These are phyloP conservation scores for Trametes elegans DNA, from an alignment of 768 basidiomycete genomes.

Conservation along the genomic window DNA sequence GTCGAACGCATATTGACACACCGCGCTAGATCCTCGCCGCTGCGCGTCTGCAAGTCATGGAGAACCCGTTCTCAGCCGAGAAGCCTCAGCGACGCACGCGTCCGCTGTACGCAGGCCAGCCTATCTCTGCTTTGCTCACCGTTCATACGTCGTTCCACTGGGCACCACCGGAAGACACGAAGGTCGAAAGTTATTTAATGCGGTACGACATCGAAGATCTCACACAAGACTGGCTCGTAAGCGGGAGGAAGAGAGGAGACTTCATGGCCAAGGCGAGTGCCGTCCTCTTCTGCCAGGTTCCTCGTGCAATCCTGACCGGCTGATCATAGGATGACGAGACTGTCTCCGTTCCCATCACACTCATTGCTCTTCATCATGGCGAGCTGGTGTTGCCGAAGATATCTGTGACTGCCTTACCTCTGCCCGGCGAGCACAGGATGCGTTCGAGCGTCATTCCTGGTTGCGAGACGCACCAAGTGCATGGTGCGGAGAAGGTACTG, in stretches of 20 bases:
- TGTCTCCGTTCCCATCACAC: conserved; percentile 59
- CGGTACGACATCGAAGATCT: conserved; percentile 82
- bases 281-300: background rate
- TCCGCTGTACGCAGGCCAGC: conserved; percentile 82
- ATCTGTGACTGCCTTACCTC: conserved; percentile 56
- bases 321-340: conserved; percentile 56
- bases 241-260: conserved; percentile 84
- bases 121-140: conserved; percentile 64
- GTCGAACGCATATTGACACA: background rate
- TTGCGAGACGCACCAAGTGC: conserved; percentile 78
- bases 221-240: conserved; percentile 84
- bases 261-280: conserved; percentile 66
- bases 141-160: conserved; percentile 79
- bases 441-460: conserved; percentile 58
- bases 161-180: conserved; percentile 48
- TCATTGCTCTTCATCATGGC: conserved; percentile 88
- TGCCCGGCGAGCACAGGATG: conserved; percentile 52
- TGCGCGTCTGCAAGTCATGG: conserved; percentile 46
- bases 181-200: conserved; percentile 47
- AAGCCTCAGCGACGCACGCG: conserved; percentile 10
- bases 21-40: conserved; percentile 61
- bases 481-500: conserved; percentile 78
- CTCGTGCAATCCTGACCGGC: too few species aligned
- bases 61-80: conserved; percentile 42
- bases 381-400: conserved; percentile 76